A percentile compares a stretch with the other conserved stretches of the same genome.
Evolutionary conservation across 2,329 filamentous ascomycete species (phyloP).

Genomic region (Thelonectria olida): DNA sequence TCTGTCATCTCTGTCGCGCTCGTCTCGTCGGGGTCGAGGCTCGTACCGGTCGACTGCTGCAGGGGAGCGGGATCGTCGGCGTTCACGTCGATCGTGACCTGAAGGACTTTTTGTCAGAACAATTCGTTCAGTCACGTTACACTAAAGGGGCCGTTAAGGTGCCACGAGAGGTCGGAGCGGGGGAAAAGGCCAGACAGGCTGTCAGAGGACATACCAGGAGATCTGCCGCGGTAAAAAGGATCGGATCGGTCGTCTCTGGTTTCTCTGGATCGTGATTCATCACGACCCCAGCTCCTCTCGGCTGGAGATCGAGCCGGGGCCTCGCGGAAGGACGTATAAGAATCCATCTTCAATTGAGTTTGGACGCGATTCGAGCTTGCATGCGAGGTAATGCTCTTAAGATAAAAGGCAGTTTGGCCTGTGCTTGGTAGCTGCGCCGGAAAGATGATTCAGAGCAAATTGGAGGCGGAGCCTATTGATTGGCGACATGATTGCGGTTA

Average conservation of each 20-base stretch:
- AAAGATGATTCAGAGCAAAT: constrained; percentile 38
- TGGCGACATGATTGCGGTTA: constrained; percentile 65
- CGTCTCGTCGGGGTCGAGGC: constrained; percentile 74
- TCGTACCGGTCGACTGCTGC: constrained; percentile 79
- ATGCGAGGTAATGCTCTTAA: constrained; percentile 18
- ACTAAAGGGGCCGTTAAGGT: neutral
- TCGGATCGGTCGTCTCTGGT: constrained; percentile 62
- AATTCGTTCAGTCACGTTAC: neutral
- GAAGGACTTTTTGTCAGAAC: constrained; percentile 9
- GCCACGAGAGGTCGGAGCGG: neutral
- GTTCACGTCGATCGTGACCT: constrained; percentile 69
- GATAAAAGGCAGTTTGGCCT: constrained; percentile 16
- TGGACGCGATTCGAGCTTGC: constrained; percentile 26
- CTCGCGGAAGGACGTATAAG: constrained; percentile 64
- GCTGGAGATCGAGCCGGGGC: constrained; percentile 60
- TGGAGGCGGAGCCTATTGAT: constrained; percentile 55
- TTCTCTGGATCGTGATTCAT: constrained; percentile 61
- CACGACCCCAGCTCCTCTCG: constrained; percentile 63
- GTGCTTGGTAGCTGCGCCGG: constrained; percentile 24
- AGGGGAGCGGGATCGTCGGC: constrained; percentile 76
- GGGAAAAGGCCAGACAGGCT: neutral
- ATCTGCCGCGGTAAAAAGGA: constrained; percentile 72
- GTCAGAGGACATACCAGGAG: constrained; percentile 68
- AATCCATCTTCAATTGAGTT: constrained; percentile 57
- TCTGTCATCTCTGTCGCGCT: constrained; percentile 69